A percentile compares a stretch with the other conserved stretches of the same genome.
Evolutionary conservation across 2,329 filamentous ascomycete species (phyloP).

Genomic region (Neurospora crassa): DNA sequence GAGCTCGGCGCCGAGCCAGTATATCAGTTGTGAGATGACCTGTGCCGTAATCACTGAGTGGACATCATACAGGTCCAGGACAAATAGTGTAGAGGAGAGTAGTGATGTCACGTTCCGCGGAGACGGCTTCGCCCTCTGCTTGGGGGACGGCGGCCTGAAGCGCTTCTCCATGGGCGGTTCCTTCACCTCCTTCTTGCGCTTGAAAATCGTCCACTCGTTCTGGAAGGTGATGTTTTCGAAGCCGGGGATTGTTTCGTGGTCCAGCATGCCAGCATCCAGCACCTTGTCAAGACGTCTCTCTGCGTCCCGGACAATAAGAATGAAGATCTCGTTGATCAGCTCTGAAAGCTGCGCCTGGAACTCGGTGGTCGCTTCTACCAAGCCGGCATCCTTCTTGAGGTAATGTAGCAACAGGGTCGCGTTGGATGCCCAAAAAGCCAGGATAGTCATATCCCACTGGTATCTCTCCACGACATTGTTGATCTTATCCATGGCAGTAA

Average conservation of each 20-base stretch:
- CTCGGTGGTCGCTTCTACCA: constrained; percentile 71
- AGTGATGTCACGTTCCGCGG: constrained; percentile 93
- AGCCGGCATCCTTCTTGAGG: constrained; percentile 81
- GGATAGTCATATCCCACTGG: constrained; percentile 99
- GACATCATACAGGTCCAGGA: constrained; percentile 96
- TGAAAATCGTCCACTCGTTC: constrained; percentile 97
- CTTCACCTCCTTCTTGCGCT: constrained; percentile 81
- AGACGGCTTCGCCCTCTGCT: constrained; percentile 81
- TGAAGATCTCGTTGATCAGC: constrained; percentile 96
- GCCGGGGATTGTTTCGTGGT: constrained; percentile 95
- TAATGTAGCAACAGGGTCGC: constrained; percentile 93
- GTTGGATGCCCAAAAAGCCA: constrained; percentile 98
- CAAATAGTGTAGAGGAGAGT: constrained; percentile 90
- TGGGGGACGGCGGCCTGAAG: constrained; percentile 85
- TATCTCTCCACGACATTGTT: constrained; percentile 91
- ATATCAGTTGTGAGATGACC: constrained; percentile 83
- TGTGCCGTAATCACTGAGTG: constrained; percentile 94
- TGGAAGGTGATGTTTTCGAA: constrained; percentile 96
- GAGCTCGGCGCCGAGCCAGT: constrained; percentile 91
- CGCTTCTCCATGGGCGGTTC: constrained; percentile 85
- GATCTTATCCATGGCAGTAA: constrained; percentile 88
- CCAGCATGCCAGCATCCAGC: constrained; percentile 84
- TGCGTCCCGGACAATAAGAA: constrained; percentile 91
- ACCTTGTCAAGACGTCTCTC: constrained; percentile 95
- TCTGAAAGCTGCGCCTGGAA: constrained; percentile 92